Evolutionary conservation across 257 asterid species (phyloP).

Genomic region (Solanum verrucosum): DNA sequence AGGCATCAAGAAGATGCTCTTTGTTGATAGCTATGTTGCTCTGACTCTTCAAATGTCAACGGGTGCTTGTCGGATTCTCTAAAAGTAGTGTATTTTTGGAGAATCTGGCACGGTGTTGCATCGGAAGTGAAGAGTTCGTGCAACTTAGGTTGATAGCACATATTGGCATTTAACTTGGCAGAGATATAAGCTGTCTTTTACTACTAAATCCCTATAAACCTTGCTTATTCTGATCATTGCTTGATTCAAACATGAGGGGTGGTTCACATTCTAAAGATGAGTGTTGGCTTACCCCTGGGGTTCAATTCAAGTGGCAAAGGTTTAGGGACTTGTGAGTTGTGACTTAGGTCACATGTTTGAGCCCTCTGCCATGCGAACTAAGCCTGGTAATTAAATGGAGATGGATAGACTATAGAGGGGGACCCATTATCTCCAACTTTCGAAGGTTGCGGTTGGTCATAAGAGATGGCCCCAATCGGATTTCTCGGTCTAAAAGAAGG

Average conservation of each 20-base stretch:
- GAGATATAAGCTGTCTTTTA: neutral
- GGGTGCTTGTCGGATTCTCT: no score
- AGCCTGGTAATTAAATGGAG: neutral
- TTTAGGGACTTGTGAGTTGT: neutral
- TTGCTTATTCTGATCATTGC: neutral
- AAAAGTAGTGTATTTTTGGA: no score
- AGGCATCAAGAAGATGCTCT: neutral
- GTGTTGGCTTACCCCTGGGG: neutral
- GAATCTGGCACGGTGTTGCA: no score
- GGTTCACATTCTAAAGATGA: neutral
- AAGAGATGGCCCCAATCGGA: neutral
- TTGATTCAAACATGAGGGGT: neutral
- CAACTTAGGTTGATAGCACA: neutral
- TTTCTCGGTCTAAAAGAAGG: neutral
- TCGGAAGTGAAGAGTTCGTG: no score
- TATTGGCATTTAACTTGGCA: neutral
- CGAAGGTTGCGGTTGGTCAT: neutral
- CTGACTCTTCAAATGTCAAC: no score
- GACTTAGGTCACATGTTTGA: neutral
- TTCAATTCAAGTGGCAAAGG: neutral
- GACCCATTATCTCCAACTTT: neutral
- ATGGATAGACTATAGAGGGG: neutral
- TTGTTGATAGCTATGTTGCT: neutral
- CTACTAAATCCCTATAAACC: neutral
- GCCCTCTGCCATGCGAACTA: neutral